Evolutionary conservation across 371 early-diverging fungal species (phyloP).

Genomic region (Circinella minor): DNA sequence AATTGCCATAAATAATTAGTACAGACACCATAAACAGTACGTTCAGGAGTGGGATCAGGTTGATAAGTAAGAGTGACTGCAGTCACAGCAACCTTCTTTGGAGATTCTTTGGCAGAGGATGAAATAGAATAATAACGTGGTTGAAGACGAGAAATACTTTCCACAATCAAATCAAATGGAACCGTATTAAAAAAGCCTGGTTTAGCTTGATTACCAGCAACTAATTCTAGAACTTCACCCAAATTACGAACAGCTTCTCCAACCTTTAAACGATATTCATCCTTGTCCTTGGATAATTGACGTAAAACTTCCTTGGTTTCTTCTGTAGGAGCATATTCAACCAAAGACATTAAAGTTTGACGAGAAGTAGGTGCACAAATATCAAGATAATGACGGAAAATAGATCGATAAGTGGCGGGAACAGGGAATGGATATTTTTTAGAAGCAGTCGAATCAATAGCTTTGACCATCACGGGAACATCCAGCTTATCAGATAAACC

Average conservation of each 20-base stretch:
- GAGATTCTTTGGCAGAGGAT: constrained; percentile 79
- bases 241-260: constrained; percentile 68
- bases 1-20: constrained; percentile 74
- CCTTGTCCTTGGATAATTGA: constrained; percentile 73
- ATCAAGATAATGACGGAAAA: constrained; percentile 91
- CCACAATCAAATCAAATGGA: constrained; percentile 79
- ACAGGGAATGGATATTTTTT: constrained; percentile 86
- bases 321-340: constrained; percentile 66
- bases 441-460: constrained; percentile 69
- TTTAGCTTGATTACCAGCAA: constrained; percentile 19
- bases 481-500: constrained; percentile 71
- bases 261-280: constrained; percentile 67
- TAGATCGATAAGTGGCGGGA: constrained; percentile 85
- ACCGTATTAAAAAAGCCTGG: constrained; percentile 50
- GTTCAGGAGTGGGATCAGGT: constrained; percentile 54
- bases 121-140: constrained; percentile 96
- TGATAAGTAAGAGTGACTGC: constrained; percentile 87
- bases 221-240: constrained; percentile 65
- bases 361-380: constrained; percentile 76
- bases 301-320: constrained; percentile 58
- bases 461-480: constrained; percentile 61
- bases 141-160: constrained; percentile 81
- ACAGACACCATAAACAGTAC: constrained; percentile 74
- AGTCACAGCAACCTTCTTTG: constrained; percentile 79
- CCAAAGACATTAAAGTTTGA: constrained; percentile 60